phyloP scores from a whole-genome alignment of 176 grass and related monocot species.

The Secale cereale region DNA sequence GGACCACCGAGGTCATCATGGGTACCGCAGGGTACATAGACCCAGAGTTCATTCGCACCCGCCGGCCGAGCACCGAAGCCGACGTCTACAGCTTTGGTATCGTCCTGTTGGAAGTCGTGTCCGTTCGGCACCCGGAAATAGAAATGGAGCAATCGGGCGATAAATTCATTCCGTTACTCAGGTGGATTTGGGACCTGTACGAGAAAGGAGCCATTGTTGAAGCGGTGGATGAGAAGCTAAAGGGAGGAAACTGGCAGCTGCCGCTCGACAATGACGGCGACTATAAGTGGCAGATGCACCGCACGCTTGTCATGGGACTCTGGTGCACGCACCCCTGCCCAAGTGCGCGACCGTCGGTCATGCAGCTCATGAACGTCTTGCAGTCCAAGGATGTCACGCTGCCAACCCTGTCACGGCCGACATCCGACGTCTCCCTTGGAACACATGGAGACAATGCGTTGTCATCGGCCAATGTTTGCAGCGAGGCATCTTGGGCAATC shows the following conservation, averaged over 20 bases:
- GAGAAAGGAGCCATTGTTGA: background rate
- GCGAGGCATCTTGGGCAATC: no score
- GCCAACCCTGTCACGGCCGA: background rate
- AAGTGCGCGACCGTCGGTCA: constrained; percentile 17
- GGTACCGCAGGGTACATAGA: background rate
- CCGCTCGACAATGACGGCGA: background rate
- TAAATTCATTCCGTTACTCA: background rate
- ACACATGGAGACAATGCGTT: no score
- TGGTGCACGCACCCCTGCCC: background rate
- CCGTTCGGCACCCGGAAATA: no score
- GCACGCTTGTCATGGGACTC: background rate
- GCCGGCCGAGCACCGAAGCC: background rate
- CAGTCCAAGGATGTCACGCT: background rate
- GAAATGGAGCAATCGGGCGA: background rate
- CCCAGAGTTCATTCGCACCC: background rate
- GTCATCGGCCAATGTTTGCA: no score
- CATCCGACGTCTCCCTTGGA: no score
- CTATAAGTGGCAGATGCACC: background rate
- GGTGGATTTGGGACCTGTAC: background rate
- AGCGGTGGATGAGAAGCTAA: no score
- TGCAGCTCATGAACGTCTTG: background rate
- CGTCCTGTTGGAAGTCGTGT: no score
- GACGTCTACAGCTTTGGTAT: no score
- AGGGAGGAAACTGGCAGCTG: no score
- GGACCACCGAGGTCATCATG: background rate